phyloP scores from a whole-genome alignment of 108 stramenopile species.

The Aurantiochytrium sp. region DNA sequence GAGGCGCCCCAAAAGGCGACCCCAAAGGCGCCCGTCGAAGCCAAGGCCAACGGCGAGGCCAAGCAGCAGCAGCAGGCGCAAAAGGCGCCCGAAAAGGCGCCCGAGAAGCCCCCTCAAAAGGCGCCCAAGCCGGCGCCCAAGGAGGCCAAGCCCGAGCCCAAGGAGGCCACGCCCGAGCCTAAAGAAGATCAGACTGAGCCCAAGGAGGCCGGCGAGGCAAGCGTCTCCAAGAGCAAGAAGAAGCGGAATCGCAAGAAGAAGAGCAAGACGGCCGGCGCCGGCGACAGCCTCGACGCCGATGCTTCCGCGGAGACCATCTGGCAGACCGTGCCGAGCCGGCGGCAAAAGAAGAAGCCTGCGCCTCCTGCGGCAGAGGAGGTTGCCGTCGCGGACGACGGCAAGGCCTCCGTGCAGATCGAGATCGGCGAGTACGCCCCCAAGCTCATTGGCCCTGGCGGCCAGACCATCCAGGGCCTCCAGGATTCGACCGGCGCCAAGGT shows the following conservation, averaged over 20 bases:
- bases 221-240: not conserved
- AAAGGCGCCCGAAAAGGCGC: not conserved
- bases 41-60: not conserved
- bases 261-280: not conserved
- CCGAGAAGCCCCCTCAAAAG: not conserved
- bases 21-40: not conserved
- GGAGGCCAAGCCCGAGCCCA: not conserved
- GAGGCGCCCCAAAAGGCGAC: no score
- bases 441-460: constrained; percentile 19
- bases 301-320: not conserved
- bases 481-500: constrained; percentile 9
- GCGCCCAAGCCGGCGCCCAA: not conserved
- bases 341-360: constrained; percentile 4
- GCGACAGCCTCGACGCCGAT: not conserved
- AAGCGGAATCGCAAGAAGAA: not conserved
- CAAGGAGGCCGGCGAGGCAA: not conserved
- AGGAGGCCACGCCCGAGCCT: not conserved
- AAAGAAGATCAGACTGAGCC: not conserved
- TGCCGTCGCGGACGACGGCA: constrained; percentile 1
- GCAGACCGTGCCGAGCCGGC: not conserved
- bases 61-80: not conserved
- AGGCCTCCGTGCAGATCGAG: not conserved
- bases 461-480: not conserved
- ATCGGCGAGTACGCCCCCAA: constrained; percentile 10
- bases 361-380: not conserved